A percentile compares a stretch with the other conserved stretches of the same genome.
phyloP scores from a whole-genome alignment of 306 rosid species.

The Trichosanthes cucumerina region DNA sequence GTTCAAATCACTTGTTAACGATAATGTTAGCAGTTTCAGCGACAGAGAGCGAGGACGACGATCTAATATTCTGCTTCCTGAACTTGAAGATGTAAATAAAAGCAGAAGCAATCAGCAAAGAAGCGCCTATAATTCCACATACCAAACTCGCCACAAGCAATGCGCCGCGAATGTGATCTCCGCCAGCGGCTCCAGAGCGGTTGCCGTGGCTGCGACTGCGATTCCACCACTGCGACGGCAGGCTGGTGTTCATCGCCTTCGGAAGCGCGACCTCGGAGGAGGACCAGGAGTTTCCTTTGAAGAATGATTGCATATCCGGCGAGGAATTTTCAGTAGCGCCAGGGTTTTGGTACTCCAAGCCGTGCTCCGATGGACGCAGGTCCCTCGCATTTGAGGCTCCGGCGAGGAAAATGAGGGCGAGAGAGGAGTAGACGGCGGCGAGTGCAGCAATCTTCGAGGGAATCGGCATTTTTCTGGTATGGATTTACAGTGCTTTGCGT shows the following conservation, averaged over 20 bases:
- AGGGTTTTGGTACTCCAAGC: constrained; percentile 45
- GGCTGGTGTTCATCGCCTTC: constrained; percentile 32
- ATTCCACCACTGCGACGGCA: constrained; percentile 15
- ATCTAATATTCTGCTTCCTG: constrained; percentile 16
- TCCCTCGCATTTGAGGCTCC: constrained; percentile 34
- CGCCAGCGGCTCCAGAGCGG: not conserved
- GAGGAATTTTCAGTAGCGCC: constrained; percentile 27
- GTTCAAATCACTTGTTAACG: not conserved
- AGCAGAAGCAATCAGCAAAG: constrained; percentile 42
- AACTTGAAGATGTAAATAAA: constrained; percentile 35
- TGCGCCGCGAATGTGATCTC: constrained; percentile 30
- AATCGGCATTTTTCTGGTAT: constrained; percentile 4
- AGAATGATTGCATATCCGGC: constrained; percentile 50
- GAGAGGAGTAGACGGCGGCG: not conserved
- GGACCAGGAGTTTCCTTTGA: constrained; percentile 38
- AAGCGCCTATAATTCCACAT: constrained; percentile 73
- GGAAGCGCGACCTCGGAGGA: constrained; percentile 26
- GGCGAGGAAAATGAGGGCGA: constrained; percentile 10
- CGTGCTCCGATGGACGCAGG: constrained; percentile 81
- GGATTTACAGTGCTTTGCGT: not conserved
- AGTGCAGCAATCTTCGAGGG: not conserved
- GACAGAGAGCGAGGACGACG: not conserved
- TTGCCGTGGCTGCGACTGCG: constrained; percentile 34
- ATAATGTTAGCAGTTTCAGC: not conserved
- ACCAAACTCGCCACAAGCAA: constrained; percentile 53